Conservation (phyloP, 2,329 filamentous ascomycete genomes). For the Colletotrichum nymphaeae region DNA sequence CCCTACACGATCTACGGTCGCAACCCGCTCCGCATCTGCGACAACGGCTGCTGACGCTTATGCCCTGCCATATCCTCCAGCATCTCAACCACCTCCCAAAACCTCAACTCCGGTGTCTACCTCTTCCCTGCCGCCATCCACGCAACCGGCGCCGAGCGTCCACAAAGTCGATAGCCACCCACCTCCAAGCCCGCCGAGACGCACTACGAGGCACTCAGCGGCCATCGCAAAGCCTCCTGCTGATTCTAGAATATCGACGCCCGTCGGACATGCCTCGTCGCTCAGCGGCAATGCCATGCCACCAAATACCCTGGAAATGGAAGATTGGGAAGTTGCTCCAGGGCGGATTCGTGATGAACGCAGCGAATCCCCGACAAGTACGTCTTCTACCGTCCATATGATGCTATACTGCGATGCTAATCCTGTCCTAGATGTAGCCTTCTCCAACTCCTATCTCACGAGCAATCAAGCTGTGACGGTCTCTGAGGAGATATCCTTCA, state of each 20-base stretch:
- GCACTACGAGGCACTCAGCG: constrained; percentile 16
- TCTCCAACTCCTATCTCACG: constrained; percentile 55
- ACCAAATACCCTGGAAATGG: constrained; percentile 46
- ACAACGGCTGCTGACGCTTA: not conserved
- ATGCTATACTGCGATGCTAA: not conserved
- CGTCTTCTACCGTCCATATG: constrained; percentile 33
- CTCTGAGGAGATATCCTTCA: constrained; percentile 51
- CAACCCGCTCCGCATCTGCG: not conserved
- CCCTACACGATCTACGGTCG: not conserved
- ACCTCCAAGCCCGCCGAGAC: not conserved
- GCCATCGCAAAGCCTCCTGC: not conserved
- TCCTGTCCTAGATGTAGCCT: constrained; percentile 51
- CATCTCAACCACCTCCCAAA: not conserved
- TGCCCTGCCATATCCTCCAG: not conserved
- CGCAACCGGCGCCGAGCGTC: not conserved
- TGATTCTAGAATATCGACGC: not conserved
- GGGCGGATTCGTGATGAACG: constrained; percentile 49
- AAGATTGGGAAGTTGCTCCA: constrained; percentile 58
- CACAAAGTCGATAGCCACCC: not conserved
- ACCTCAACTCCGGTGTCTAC: not conserved
- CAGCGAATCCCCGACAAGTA: constrained; percentile 46
- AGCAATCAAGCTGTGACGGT: constrained; percentile 49
- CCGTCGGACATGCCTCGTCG: not conserved
- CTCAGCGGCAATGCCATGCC: not conserved
- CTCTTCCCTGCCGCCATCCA: not conserved